Conservation (phyloP, 768 basidiomycete species). For the Pleurotus salmoneostramineus region DNA sequence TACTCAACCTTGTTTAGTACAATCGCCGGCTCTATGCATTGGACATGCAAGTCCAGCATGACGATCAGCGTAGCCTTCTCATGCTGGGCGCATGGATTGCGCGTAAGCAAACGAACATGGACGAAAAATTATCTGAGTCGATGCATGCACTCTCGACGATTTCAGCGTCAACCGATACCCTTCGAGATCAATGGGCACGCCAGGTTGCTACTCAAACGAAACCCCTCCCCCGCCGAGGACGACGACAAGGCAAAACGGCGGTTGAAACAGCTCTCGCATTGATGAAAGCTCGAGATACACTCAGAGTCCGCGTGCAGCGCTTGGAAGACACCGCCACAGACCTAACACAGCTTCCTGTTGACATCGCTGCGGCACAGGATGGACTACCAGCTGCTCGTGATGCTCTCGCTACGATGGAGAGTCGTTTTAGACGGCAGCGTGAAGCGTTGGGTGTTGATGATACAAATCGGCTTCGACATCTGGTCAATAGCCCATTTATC, state of each 20-base stretch:
- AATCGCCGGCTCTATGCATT: background rate
- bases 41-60: conserved; percentile 7
- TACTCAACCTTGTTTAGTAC: background rate
- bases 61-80: background rate
- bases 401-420: background rate
- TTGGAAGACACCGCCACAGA: background rate
- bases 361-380: background rate
- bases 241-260: background rate
- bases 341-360: background rate
- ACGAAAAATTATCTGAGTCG: background rate
- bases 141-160: background rate
- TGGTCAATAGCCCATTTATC: background rate
- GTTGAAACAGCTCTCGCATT: background rate
- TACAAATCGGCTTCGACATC: background rate
- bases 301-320: background rate
- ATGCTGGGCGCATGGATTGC: conserved; percentile 1
- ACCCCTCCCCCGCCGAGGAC: too few species aligned
- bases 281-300: background rate
- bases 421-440: background rate
- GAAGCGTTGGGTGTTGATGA: background rate
- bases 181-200: background rate
- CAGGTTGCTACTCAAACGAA: conserved; percentile 5
- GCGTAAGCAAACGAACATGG: background rate
- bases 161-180: too few species aligned
- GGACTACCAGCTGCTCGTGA: background rate